Base-by-base conservation (phyloP, 441 rosid genomes). In the Erodium texanum region DNA sequence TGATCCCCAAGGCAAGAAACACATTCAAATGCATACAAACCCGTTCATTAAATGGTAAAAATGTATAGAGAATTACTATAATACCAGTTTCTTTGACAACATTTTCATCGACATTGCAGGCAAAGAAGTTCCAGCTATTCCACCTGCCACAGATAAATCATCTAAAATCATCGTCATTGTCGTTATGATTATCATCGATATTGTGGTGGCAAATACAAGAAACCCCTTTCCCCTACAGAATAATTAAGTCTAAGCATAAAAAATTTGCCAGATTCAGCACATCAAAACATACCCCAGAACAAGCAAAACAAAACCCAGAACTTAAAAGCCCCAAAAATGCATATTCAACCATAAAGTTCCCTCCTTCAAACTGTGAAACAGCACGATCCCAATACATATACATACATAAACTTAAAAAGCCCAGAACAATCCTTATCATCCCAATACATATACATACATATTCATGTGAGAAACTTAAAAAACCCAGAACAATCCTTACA, bases 71-170 rank as follows among this genome's bases (percentile, higher is more conserved):
- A 52, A 52, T 7, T 15, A 16, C 20, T 52, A 52, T 22, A n/a
- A 63, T 76, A 90, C 96, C 88, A 41, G 93, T 89, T 79, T 93
- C 94, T 84, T 82, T 87, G 72, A 94, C 87, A 56, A 91, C 84
- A 0, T 86, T 85, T 78, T 89, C 99, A 68, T 80, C 82, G 80
- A 93, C 87, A 77, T 84, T 74, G 78, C 99, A 91, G 70, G 89
- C 99, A 79, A 89, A 94, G 83, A 86, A 91, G 74, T 94, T 94
- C 99, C 99, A 94, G 86, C 97, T 94, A 77, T 89, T 94, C 99
- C 99, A 93, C 70, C 99, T 93, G 95, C 82, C 78, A 24, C 23
- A n/a, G 12, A 7, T 5, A 54, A 76, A 66, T 14, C 23, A 27
- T 7, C 11, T 70, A 10, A 61, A 50, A 18, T 16, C 59, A 52